These are phyloP conservation scores for Cladosporium sp. DNA, from an alignment of 2,329 filamentous ascomycete genomes.

Conservation along the genomic window DNA sequence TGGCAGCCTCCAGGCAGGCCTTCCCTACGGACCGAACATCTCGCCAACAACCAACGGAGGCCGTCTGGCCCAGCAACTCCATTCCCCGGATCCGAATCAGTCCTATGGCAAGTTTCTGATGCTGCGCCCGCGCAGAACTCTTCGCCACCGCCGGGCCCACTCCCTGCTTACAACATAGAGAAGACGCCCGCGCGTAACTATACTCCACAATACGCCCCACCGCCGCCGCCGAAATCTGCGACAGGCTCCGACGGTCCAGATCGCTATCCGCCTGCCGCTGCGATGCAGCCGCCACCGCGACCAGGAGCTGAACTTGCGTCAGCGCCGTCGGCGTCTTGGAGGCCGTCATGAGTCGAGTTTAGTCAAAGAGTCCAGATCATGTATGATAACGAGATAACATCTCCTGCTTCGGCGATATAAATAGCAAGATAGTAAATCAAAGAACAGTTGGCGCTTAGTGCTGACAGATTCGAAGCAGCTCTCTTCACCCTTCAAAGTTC, in stretches of 20 bases:
- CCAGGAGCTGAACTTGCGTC: not conserved
- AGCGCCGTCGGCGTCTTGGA: conserved; percentile 3
- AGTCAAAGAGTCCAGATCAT: not conserved
- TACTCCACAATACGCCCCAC: not conserved
- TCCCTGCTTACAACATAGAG: not conserved
- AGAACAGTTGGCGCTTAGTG: not conserved
- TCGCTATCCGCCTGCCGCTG: not conserved
- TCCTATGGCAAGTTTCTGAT: not conserved
- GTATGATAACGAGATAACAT: not conserved
- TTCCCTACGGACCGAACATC: not conserved
- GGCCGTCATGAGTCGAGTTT: conserved; percentile 4
- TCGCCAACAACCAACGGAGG: conserved; percentile 13
- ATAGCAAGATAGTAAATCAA: not conserved
- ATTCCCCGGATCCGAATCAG: not conserved
- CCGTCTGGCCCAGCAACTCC: conserved; percentile 17
- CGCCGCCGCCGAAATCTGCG: not conserved
- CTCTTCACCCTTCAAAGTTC: not conserved
- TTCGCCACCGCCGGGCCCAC: not conserved
- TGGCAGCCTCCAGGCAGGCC: conserved; percentile 12
- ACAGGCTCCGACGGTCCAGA: not conserved
- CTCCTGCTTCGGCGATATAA: not conserved
- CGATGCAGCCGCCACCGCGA: conserved; percentile 16
- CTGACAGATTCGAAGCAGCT: not conserved
- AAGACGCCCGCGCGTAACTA: conserved; percentile 2
- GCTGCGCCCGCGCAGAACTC: not conserved